Conservation (phyloP, 108 stramenopile species). For the Mediolabrus comicus region DNA sequence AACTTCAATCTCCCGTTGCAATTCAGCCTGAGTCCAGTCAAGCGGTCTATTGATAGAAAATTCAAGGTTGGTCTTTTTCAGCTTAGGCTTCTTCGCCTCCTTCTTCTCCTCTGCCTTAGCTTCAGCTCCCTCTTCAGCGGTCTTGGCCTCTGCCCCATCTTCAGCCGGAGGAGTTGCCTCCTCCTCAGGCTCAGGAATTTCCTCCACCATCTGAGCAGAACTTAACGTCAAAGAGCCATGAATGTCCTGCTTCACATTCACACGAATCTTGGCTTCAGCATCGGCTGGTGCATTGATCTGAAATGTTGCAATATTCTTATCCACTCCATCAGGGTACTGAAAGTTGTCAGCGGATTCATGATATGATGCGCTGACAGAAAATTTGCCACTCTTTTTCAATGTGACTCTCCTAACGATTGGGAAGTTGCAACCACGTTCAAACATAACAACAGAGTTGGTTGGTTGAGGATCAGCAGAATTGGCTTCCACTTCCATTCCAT, state of each 20-base stretch:
- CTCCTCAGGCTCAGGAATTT: slow-evolving; percentile 73
- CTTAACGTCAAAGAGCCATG: slow-evolving; percentile 88
- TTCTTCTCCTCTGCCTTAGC: slow-evolving; percentile 45
- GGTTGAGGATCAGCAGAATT: slow-evolving; percentile 58
- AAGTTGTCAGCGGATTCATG: slow-evolving; percentile 49
- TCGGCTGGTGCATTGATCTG: slow-evolving; percentile 67
- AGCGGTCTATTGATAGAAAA: slow-evolving; percentile 68
- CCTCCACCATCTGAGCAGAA: slow-evolving; percentile 95
- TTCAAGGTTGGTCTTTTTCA: slow-evolving; percentile 87
- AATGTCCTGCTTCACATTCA: slow-evolving; percentile 95
- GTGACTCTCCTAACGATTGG: slow-evolving; percentile 94
- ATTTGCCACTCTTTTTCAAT: slow-evolving; percentile 72
- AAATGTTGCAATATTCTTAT: slow-evolving; percentile 67
- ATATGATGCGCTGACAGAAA: slow-evolving; percentile 75
- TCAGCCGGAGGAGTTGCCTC: slow-evolving; percentile 10
- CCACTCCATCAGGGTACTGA: slow-evolving; percentile 49
- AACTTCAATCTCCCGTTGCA: slow-evolving; percentile 74
- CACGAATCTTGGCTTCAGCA: slow-evolving; percentile 88
- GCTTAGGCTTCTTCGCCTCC: slow-evolving; percentile 85
- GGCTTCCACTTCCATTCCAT: slow-evolving; percentile 60
- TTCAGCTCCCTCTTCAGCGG: slow-evolving; percentile 44
- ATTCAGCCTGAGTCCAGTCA: slow-evolving; percentile 78
- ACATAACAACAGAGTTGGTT: slow-evolving; percentile 87
- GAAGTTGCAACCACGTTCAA: slow-evolving; percentile 88
- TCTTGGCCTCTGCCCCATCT: slow-evolving; percentile 49